Base-by-base conservation (phyloP, 768 basidiomycete genomes). In the Boletus edulis region DNA sequence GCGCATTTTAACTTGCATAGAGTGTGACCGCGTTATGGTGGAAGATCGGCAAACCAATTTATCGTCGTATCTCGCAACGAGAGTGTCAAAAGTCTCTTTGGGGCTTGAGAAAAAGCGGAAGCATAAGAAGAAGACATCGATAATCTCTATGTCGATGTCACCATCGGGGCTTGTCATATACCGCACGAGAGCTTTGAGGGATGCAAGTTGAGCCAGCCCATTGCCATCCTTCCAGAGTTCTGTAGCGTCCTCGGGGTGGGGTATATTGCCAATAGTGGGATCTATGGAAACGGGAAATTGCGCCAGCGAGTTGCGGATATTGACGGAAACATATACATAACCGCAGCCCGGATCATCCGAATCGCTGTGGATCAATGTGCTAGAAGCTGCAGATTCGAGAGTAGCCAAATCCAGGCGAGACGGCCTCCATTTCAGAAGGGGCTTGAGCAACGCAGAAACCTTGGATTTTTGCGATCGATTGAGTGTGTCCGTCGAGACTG, bases 91-190 rank as follows among this genome's bases (percentile, higher is more conserved):
- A 12, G 85, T 72, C 8, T 76, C 73, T 15, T 42, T 27, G 0
- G 89, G 78, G 0, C 76, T 75, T 14, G 81, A 78, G 73, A 87
- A 90, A 56, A 83, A 78, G 27, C 88, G 83, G 71, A 90, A 91
- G 49, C 80, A 83, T n/a, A 83, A 70, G 70, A 89, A 85, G 72
- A 91, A 87, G 2, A 81, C 68, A 55, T 78, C 67, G 56, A 71
- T 62, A 69, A 87, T 66, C 38, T 78, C 67, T 49, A 70, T 65
- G 52, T 84, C 78, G 46, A 43, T 51, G 17, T 75, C 58, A 10
- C 63, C 63, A 39, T 76, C 71, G 39, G 73, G 72, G 3, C 77
- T 76, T 2, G 80, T 79, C 54, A 82, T 68, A 20, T 81, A 72
- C 35, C 73, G 72, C 38, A 81, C 69, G 51, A 81, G 71, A 37